Conservation (phyloP, 2,329 filamentous ascomycete species). For the Aspergillus tamarii region DNA sequence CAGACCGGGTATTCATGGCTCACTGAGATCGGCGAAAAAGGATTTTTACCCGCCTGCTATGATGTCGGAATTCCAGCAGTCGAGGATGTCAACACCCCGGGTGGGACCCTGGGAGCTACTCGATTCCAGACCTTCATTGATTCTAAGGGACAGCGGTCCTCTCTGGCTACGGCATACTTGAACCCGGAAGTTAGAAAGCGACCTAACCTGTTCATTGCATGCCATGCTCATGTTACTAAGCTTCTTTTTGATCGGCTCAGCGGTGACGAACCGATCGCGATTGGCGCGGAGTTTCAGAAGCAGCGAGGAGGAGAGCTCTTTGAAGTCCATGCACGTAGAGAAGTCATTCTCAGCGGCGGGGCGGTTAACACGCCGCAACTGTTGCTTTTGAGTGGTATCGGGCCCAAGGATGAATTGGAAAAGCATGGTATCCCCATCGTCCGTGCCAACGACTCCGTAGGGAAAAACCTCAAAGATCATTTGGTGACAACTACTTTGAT, state of each 20-base stretch:
- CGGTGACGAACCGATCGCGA: not conserved
- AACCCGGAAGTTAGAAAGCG: constrained; percentile 15
- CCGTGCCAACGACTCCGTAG: constrained; percentile 18
- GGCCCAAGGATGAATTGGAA: constrained; percentile 30
- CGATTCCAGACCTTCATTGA: constrained; percentile 24
- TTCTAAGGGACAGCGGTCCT: constrained; percentile 22
- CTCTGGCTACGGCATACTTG: constrained; percentile 22
- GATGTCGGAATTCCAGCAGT: constrained; percentile 14
- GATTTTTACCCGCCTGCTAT: constrained; percentile 19
- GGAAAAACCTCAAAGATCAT: constrained; percentile 25
- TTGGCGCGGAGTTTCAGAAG: constrained; percentile 21
- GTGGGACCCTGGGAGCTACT: constrained; percentile 18
- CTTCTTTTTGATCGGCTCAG: constrained; percentile 25
- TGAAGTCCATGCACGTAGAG: constrained; percentile 21
- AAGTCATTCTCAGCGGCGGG: constrained; percentile 37
- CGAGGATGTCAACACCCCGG: constrained; percentile 17
- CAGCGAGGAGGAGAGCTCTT: constrained; percentile 12
- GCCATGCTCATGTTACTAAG: constrained; percentile 24
- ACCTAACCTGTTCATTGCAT: constrained; percentile 21
- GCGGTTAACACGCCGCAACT: constrained; percentile 36
- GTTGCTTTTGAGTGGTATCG: constrained; percentile 38
- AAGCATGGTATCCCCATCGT: constrained; percentile 36
- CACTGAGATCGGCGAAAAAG: constrained; percentile 20
- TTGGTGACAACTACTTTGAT: constrained; percentile 19
- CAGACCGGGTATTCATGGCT: constrained; percentile 20